Evolutionary conservation across 768 basidiomycete species (phyloP).

Genomic region (Tylopilus intermedius): DNA sequence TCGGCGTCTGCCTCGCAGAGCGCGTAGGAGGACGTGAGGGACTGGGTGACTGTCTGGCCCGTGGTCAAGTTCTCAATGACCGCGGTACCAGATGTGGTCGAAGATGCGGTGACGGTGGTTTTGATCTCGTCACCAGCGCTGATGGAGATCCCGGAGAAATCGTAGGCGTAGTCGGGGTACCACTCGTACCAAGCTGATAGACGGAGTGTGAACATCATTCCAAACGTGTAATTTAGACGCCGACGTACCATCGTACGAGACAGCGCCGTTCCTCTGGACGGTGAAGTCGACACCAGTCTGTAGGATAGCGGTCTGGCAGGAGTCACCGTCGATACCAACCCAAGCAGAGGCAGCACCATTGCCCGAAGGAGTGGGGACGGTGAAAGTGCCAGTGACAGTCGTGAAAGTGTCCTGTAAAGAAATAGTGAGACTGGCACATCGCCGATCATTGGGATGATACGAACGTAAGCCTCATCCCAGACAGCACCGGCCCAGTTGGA

Average conservation of each 20-base stretch:
- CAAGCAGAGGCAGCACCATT: slow-evolving; percentile 15
- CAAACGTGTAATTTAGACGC: too few species aligned
- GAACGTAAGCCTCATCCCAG: neutral
- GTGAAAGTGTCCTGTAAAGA: too few species aligned
- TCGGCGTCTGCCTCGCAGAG: slow-evolving; percentile 18
- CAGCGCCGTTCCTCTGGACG: neutral
- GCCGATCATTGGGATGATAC: too few species aligned
- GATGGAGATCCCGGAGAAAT: slow-evolving; percentile 14
- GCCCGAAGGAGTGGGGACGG: slow-evolving; percentile 15
- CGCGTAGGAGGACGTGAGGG: slow-evolving; percentile 10
- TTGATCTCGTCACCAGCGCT: slow-evolving; percentile 13
- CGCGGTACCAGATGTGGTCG: slow-evolving; percentile 17
- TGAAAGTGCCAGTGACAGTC: slow-evolving; percentile 15
- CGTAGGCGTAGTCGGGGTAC: slow-evolving; percentile 14
- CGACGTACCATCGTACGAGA: slow-evolving; percentile 14
- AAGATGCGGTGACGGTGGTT: slow-evolving; percentile 14
- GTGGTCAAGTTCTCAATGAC: slow-evolving; percentile 19
- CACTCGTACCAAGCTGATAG: slow-evolving; percentile 23
- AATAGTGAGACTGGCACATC: too few species aligned
- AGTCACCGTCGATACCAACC: slow-evolving; percentile 24
- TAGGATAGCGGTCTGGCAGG: slow-evolving; percentile 11
- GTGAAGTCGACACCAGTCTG: slow-evolving; percentile 19
- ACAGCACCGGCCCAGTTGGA: neutral
- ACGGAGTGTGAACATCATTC: neutral
- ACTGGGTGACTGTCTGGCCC: slow-evolving; percentile 2